Evolutionary conservation across 257 asterid genomes (phyloP).

Genomic region (Scutellaria galericulata): DNA sequence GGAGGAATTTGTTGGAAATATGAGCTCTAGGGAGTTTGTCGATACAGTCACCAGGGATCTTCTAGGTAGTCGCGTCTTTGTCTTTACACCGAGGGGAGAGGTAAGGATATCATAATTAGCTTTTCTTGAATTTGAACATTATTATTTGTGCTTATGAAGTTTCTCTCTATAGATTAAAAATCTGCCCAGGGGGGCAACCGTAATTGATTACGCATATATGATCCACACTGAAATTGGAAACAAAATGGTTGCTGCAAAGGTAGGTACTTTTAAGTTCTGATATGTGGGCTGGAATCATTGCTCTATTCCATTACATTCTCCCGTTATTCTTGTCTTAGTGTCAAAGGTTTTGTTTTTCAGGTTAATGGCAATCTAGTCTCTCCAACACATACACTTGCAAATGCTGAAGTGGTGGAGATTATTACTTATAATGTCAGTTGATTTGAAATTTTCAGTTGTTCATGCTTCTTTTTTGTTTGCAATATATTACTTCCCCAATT

Average conservation of each 20-base stretch:
- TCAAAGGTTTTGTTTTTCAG: constrained; percentile 48
- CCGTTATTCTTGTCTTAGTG: constrained; percentile 24
- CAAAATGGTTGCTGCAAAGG: constrained; percentile 97
- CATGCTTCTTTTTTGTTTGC: neutral
- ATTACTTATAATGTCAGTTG: constrained; percentile 77
- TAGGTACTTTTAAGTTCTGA: constrained; percentile 47
- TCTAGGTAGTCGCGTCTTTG: constrained; percentile 91
- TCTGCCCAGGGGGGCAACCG: constrained; percentile 86
- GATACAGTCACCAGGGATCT: constrained; percentile 91
- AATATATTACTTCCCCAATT: constrained; percentile 12
- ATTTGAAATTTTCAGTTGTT: constrained; percentile 22
- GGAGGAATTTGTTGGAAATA: constrained; percentile 95
- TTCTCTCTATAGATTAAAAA: constrained; percentile 68
- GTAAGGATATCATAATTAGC: constrained; percentile 40
- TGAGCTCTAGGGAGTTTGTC: constrained; percentile 95
- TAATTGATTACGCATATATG: constrained; percentile 86
- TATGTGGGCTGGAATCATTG: constrained; percentile 19
- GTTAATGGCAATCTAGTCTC: constrained; percentile 92
- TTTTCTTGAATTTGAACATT: constrained; percentile 7
- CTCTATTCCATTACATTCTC: constrained; percentile 11
- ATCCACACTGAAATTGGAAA: constrained; percentile 91
- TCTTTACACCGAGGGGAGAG: constrained; percentile 98
- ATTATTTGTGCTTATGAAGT: constrained; percentile 24
- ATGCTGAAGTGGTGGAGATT: constrained; percentile 93
- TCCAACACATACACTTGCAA: constrained; percentile 75